A percentile compares a stretch with the other conserved stretches of the same genome.
Conservation (phyloP, 2,329 filamentous ascomycete genomes). For the Alternaria arbusti region DNA sequence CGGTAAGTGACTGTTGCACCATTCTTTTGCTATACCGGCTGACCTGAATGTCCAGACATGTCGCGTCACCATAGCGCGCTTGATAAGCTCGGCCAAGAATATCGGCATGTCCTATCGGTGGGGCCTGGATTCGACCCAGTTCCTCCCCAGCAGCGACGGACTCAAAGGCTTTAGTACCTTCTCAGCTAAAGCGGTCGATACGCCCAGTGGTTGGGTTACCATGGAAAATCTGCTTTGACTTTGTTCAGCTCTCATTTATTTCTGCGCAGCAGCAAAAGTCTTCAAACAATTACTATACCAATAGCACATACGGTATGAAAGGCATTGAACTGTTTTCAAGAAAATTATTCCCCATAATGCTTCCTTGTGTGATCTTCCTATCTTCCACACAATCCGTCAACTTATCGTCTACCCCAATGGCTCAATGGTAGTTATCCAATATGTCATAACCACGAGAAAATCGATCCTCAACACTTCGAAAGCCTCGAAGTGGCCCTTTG, state of each 20-base stretch:
- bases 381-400: not conserved
- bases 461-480: not conserved
- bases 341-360: not conserved
- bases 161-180: no score
- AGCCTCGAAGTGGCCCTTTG: not conserved
- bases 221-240: no score
- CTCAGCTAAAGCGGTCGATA: no score
- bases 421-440: not conserved
- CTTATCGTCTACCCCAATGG: not conserved
- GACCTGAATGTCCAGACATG: not conserved
- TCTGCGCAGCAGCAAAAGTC: not conserved
- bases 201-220: no score
- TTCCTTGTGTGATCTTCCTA: not conserved
- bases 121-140: not conserved
- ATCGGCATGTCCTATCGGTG: not conserved
- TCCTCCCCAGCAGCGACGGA: no score
- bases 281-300: not conserved
- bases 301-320: fast-evolving
- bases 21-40: not conserved
- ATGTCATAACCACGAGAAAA: not conserved
- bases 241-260: not conserved
- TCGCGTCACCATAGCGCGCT: not conserved
- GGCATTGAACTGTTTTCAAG: not conserved
- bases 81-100: not conserved
- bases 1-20: not conserved